These are phyloP conservation scores for Apiospora malaysiana DNA, from an alignment of 2,329 filamentous ascomycete genomes.

Conservation along the genomic window DNA sequence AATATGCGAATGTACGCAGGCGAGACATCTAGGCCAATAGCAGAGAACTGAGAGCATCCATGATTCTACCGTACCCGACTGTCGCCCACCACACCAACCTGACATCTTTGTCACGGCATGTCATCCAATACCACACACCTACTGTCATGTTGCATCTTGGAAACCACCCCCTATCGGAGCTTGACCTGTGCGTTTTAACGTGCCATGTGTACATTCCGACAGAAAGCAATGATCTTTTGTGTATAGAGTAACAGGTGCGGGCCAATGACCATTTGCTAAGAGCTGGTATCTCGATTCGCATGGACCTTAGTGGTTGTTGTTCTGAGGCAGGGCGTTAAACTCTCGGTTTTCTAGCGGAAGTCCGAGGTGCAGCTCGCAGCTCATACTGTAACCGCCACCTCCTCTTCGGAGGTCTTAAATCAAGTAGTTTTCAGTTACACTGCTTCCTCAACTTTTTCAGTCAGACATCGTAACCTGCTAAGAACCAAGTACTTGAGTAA, in stretches of 20 bases:
- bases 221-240: not conserved
- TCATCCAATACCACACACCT: not conserved
- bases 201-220: not conserved
- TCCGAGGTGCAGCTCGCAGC: slow-evolving; percentile 16
- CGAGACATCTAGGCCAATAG: no score
- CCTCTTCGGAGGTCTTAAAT: not conserved
- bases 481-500: not conserved
- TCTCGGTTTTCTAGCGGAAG: slow-evolving; percentile 1
- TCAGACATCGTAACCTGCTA: not conserved
- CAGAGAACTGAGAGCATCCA: no score
- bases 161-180: not conserved
- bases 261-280: not conserved
- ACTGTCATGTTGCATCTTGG: not conserved
- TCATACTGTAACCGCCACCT: not conserved
- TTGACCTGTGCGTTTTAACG: not conserved
- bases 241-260: not conserved
- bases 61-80: no score
- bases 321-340: not conserved
- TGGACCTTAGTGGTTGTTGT: not conserved
- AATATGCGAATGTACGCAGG: no score
- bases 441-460: not conserved
- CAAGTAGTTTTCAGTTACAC: not conserved
- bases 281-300: not conserved
- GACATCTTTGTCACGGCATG: not conserved
- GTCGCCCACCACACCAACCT: no score